Evolutionary conservation across 2,329 filamentous ascomycete species (phyloP), one percentile per base, ranked within the genome.

Genomic region (Hypoxylon rubiginosum): DNA sequence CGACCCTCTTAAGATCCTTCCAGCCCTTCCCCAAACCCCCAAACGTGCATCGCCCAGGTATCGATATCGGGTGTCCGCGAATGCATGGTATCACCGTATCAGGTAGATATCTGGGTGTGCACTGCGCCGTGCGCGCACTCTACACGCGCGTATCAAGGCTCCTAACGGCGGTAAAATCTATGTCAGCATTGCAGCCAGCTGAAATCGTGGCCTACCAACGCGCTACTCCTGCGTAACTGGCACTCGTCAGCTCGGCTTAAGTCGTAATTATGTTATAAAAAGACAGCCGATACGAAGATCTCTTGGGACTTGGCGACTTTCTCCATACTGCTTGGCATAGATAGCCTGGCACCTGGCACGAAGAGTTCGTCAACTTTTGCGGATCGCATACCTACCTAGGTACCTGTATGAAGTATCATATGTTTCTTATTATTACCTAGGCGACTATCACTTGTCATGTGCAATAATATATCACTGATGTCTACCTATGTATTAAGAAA

Each of bases 301-400:
- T 69, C 62, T 67, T 63, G 46, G 53, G 11, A 58, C 67, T 69
- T 69, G 64, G 62, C 67, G 50, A 39, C 51, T 34, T 45, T 55
- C 54, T 57, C 59, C 49, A 36, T 50, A 6, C 63, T 56, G 41
- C 67, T 67, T 69, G 61, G 67, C 67, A 59, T 51, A 41, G 54
- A 59, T 26, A 34, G 34, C 48, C 46, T 24, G 19, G 34, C 19
- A 63, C 48, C 46, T 24, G 19, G 34, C 19, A 63, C 50, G 51
- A 58, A 62, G 46, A 28, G 43, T 28, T 34, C 46, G 19, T 49
- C 28, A 15, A 50, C 49, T 34, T 66, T 32, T 55, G 58, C 49
- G 41, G 46, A 46, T 39, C 43, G 43, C 36, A 55, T 58, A 54
- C 46, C 58, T 60, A 54, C 39, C 60, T 54, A 57, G 13, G 15